Conservation (phyloP, 1,139 yeast species). For the Debaryomyces subglobosus region DNA sequence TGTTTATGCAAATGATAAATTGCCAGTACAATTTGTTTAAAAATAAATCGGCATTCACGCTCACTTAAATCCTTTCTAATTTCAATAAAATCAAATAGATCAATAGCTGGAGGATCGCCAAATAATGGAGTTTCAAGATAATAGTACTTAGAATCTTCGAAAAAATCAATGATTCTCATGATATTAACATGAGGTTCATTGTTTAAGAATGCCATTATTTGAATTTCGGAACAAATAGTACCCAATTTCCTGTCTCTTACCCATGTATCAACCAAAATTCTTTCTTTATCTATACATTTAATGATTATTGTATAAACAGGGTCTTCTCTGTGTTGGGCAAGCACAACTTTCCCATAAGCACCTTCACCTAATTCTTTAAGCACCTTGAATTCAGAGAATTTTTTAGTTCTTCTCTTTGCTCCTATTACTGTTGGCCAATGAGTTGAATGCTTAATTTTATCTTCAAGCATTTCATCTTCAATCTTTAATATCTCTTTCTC, state of each 20-base stretch:
- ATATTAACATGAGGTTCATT: constrained; percentile 84
- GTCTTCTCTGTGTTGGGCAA: constrained; percentile 71
- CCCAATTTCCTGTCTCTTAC: constrained; percentile 89
- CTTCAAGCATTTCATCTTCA: constrained; percentile 48
- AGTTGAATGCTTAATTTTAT: constrained; percentile 35
- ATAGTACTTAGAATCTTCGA: constrained; percentile 86
- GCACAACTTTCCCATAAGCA: constrained; percentile 90
- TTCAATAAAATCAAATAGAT: constrained; percentile 89
- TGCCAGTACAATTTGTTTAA: constrained; percentile 78
- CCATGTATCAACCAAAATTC: constrained; percentile 96
- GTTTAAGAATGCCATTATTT: constrained; percentile 80
- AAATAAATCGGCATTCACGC: constrained; percentile 72
- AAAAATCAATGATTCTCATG: constrained; percentile 81
- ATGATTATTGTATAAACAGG: constrained; percentile 70
- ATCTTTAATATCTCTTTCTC: constrained; percentile 45
- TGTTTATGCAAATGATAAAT: constrained; percentile 77
- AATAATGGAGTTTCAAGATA: constrained; percentile 91
- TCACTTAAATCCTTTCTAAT: constrained; percentile 79
- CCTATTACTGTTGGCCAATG: constrained; percentile 66
- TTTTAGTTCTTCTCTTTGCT: constrained; percentile 61
- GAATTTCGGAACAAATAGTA: constrained; percentile 93
- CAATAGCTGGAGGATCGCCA: constrained; percentile 87
- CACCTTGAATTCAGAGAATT: constrained; percentile 68
- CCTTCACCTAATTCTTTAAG: constrained; percentile 91
- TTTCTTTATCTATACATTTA: constrained; percentile 87